A percentile compares a stretch with the other conserved stretches of the same genome.
Evolutionary conservation across 495 filamentous ascomycete species (phyloP).

Genomic region (Neurospora sp.): DNA sequence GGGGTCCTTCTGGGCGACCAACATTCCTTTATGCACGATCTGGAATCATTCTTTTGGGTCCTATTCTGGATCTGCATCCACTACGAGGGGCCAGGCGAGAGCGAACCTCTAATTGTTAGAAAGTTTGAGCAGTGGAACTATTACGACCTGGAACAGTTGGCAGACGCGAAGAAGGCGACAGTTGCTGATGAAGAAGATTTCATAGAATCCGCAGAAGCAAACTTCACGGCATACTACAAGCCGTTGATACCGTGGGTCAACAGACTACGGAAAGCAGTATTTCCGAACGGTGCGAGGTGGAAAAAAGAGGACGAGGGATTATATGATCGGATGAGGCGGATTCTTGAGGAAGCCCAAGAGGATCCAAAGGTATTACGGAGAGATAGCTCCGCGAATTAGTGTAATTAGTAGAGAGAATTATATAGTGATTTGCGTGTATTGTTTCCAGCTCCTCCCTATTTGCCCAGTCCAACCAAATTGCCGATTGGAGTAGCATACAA

Average conservation of each 20-base stretch:
- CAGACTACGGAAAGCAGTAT: constrained; percentile 26
- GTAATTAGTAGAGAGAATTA: no score
- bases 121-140: no score
- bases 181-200: constrained; percentile 24
- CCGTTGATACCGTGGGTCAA: constrained; percentile 18
- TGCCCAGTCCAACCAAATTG: no score
- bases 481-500: no score
- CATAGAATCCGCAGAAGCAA: constrained; percentile 13
- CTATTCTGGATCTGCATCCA: no score
- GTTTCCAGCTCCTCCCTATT: no score
- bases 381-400: no score
- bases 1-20: constrained; percentile 25
- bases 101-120: accelerated
- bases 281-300: constrained; percentile 24
- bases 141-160: accelerated
- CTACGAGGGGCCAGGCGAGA: no score
- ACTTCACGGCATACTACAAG: constrained; percentile 22
- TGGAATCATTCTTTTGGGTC: no score
- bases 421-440: no score
- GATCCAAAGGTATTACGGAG: neutral
- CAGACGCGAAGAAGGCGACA: neutral
- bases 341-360: neutral
- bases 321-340: neutral
- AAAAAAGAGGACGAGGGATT: neutral
- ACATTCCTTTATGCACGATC: no score